Conservation (phyloP, 768 basidiomycete species). For the Leucocoprinus sp. region DNA sequence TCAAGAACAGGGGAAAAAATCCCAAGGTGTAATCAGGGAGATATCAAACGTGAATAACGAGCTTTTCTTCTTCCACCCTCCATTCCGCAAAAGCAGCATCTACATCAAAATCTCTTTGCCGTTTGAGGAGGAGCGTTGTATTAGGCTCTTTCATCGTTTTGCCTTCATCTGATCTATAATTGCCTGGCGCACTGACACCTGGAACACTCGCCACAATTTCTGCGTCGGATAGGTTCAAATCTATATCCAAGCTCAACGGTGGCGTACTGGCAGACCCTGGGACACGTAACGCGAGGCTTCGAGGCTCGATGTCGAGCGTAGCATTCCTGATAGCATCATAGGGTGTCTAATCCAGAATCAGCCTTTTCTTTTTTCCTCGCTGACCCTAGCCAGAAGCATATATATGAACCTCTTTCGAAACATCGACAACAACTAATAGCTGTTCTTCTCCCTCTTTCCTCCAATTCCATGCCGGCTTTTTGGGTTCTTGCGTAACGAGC, state of each 20-base stretch:
- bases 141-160: constrained; percentile 22
- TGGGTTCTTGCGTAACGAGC: neutral
- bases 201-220: constrained; percentile 30
- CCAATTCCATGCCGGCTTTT: constrained; percentile 42
- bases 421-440: constrained; percentile 41
- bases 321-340: constrained; percentile 35
- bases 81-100: constrained; percentile 62
- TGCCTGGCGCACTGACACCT: constrained; percentile 3
- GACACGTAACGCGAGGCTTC: constrained; percentile 44
- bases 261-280: constrained; percentile 24
- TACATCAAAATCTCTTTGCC: constrained; percentile 50
- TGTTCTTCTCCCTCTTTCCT: constrained; percentile 28
- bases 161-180: constrained; percentile 8
- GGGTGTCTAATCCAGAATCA: constrained; percentile 28
- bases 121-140: constrained; percentile 41
- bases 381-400: neutral
- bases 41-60: constrained; percentile 39
- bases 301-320: constrained; percentile 58
- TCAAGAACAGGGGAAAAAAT: neutral
- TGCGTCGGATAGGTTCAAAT: constrained; percentile 48
- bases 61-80: constrained; percentile 43
- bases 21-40: neutral
- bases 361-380: too few relatives aligned
- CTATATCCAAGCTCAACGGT: constrained; percentile 43
- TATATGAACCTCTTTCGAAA: constrained; percentile 48